Evolutionary conservation across 1,139 yeast genomes (phyloP).

Genomic region (Diutina sp.): DNA sequence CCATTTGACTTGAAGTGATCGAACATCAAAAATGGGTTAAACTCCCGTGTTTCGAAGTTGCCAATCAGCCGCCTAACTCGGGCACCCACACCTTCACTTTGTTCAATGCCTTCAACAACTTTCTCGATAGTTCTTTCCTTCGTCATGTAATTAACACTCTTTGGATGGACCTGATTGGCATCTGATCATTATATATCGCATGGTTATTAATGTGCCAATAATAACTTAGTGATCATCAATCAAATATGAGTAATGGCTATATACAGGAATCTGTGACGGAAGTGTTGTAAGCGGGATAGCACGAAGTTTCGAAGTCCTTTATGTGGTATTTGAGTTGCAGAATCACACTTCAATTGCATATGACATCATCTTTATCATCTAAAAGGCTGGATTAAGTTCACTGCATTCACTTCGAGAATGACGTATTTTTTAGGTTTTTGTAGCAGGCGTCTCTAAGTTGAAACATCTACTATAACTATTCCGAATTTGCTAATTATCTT

Average conservation of each 20-base stretch:
- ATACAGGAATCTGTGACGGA: background rate
- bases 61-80: conserved; percentile 76
- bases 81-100: conserved; percentile 84
- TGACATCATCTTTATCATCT: too few relatives aligned
- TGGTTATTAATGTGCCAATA: too few relatives aligned
- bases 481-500: background rate
- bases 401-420: too few relatives aligned
- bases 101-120: conserved; percentile 29
- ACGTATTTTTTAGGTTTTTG: too few relatives aligned
- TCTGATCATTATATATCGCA: background rate
- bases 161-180: background rate
- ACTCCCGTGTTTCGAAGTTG: conserved; percentile 48
- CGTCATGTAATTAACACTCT: background rate
- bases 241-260: background rate
- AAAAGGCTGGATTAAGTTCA: too few relatives aligned
- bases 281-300: too few relatives aligned
- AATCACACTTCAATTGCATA: too few relatives aligned
- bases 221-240: background rate
- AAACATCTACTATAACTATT: background rate
- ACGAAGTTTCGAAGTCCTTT: too few relatives aligned
- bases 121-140: background rate
- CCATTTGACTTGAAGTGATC: conserved; percentile 54
- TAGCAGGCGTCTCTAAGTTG: too few relatives aligned
- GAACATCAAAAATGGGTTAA: conserved; percentile 73
- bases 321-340: too few relatives aligned